Evolutionary conservation across 2,329 filamentous ascomycete species (phyloP), one percentile per base, ranked within the genome.

Genomic region (Leptographium galeiforme): DNA sequence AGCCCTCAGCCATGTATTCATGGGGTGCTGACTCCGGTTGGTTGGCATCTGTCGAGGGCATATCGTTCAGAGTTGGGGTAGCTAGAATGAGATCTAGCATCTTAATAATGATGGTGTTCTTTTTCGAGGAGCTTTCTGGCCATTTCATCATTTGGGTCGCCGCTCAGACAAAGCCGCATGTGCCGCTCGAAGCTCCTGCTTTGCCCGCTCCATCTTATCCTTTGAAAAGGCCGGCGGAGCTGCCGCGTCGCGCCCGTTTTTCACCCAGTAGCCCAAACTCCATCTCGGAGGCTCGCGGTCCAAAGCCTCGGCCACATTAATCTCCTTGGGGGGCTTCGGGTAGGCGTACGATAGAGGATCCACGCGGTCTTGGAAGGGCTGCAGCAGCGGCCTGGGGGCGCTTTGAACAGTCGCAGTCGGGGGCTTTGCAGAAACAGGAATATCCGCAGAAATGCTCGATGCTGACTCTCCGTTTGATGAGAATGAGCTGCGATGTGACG

Each of bases 111-210:
- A 25, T 25, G 25, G 25, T 25, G 25, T 25, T 25, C 5, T 25
- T 25, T 25, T 25, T 25, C 25, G 25, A 25, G 5, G 25, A 5
- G 25, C 5, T 3, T 5, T 25, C 25, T 25, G 25, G 25, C 25
- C 30, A 16, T 4, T 45, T 53, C 52, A 48, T 8, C 30, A 46
- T 25, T 34, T 34, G 18, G 50, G 14, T 36, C 19, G 16, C 40
- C 53, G 53, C n/a, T 39, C 44, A 4, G 50, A 47, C 32, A 63
- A 55, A 43, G 62, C 56, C 32, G 60, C 62, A 52, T 67, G 66
- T 36, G 66, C 66, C 48, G 67, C 66, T 16, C 73, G 67, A 16
- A 79, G 64, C 38, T 74, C 67, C 55, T 62, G 65, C 68, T 79
- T 79, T 33, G 68, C 68, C 39, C 68, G 67, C 51, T 74, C 72